Base-by-base conservation (phyloP, 2,329 filamentous ascomycete species). In the Monosporascus sp. region DNA sequence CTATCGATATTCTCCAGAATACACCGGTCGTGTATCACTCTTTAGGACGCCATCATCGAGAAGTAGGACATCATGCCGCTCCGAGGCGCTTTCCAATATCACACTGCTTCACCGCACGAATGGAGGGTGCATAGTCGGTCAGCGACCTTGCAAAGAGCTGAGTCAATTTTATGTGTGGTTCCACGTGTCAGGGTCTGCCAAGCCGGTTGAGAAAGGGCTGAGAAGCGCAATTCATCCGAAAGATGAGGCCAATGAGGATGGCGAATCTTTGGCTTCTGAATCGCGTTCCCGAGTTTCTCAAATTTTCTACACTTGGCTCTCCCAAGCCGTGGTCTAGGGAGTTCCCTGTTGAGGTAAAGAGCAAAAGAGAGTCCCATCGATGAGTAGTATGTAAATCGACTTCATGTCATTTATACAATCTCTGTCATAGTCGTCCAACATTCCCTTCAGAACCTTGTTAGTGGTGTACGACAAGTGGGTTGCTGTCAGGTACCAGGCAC, bases 401-500 rank as follows among this genome's bases (percentile, higher is more conserved):
- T 14, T 35, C 31, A 14, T 35, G 4, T 35, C 9, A 35, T 35
- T 5, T 35, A 35, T 35, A 14, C 44, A 43, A 48, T 35, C 28
- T 47, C 20, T 31, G 26, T 35, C 24, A 14, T 37, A 35, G 49
- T 38, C 43, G 20, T 8, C 24, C 43, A 46, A 28, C 22, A 26
- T 46, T 46, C 43, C 18, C 45, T 43, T 18, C 31, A 22, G 43
- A 22, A 47, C 38, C 56, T 49, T 57, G 48, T 57, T 5, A 37
- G 53, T 41, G 41, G 54, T 28, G 44, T 57, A 57, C 60, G 58
- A 61, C 61, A 62, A 35, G 31, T 60, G 61, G 56, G 47, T 20
- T 49, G 20, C 59, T 63, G 61, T 59, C 58, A 63, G 61, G 61
- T 62, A 62, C 61, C 61, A 59, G 60, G 57, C 54, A 63, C 56